Base-by-base conservation (phyloP, 2,329 filamentous ascomycete genomes). In the Clarireedia monteithiana region DNA sequence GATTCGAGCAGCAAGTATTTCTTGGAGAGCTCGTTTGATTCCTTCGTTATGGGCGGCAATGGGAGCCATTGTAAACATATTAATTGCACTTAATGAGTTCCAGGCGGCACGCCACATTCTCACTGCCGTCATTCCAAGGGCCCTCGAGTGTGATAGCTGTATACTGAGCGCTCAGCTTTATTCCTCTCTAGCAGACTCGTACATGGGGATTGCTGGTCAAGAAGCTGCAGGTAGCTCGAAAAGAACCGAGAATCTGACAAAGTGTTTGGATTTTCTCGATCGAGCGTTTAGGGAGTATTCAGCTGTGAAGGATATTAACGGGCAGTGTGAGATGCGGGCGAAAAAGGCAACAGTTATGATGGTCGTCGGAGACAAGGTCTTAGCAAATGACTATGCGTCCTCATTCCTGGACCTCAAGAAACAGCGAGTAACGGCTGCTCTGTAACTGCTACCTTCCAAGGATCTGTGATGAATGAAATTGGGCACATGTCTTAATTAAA, bases 261-360 rank as follows among this genome's bases (percentile, higher is more conserved):
- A 72, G 44, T 61, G 59, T 36, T 52, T 68, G 34, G 63, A 67
- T 20, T 67, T 63, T 44, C 59, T 68, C 39, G 63, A 66, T 48
- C 59, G 64, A 7, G 60, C 66, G 7, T 66, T 67, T 61, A 69
- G 72, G 53, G 78, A 79, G 59, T 87, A 77, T 64, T 77, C 79
- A 55, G 74, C 75, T 53, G 71, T 84, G 12, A 77, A 83, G 61
- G 82, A 86, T 69, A 67, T 81, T 10, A 70, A 74, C 26, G 81
- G 81, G 1, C 80, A 84, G 66, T 80, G 82, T 60, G 80, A 85
- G 63, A 80, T 84, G 72, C 63, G 86, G 67, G 79, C 80, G 47
- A 86, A 86, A 71, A 87, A 86, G 69, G 79, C 81, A 9, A 79
- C 78, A n/a, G 75, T 87, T 49, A 80, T 84, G 68, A 77, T 79